Conservation (phyloP, 129 eudicot genomes). For the Gnaphalium uliginosum region DNA sequence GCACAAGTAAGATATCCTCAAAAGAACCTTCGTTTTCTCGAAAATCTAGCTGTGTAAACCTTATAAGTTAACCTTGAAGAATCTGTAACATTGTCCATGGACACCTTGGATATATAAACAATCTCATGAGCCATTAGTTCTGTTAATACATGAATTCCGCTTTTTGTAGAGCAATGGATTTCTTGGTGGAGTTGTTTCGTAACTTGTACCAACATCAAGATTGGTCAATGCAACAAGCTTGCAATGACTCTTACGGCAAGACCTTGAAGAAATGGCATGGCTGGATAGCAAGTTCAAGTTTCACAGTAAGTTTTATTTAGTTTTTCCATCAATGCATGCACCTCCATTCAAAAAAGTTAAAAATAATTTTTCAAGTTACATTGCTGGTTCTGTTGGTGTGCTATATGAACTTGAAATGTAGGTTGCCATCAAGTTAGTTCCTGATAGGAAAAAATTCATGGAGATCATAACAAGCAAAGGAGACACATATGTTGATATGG, state of each 20-base stretch:
- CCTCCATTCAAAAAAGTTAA: not conserved
- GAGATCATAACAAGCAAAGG: conserved; percentile 64
- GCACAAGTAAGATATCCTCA: no score
- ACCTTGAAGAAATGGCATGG: conserved; percentile 97
- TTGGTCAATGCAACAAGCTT: conserved; percentile 91
- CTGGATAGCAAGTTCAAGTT: conserved; percentile 94
- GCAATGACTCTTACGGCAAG: conserved; percentile 76
- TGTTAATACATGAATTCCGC: not conserved
- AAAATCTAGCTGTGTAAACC: no score
- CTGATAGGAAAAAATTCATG: conserved; percentile 89
- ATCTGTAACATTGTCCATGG: no score
- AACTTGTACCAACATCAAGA: conserved; percentile 80
- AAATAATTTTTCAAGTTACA: no score
- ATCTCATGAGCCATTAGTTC: not conserved
- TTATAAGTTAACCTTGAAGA: no score
- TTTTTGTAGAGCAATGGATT: conserved; percentile 80
- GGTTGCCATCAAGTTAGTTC: conserved; percentile 86
- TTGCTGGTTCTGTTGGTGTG: not conserved
- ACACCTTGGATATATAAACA: no score
- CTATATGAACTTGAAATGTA: conserved; percentile 22
- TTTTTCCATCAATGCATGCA: not conserved
- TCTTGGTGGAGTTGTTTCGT: conserved; percentile 71
- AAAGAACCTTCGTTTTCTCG: no score
- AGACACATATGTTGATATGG: conserved; percentile 69
- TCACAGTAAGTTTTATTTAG: conserved; percentile 45